Percentiles rank a stretch among this genome's conserved stretches.
phyloP scores from a whole-genome alignment of 2,329 filamentous ascomycete genomes.

The Fusarium nodosum region DNA sequence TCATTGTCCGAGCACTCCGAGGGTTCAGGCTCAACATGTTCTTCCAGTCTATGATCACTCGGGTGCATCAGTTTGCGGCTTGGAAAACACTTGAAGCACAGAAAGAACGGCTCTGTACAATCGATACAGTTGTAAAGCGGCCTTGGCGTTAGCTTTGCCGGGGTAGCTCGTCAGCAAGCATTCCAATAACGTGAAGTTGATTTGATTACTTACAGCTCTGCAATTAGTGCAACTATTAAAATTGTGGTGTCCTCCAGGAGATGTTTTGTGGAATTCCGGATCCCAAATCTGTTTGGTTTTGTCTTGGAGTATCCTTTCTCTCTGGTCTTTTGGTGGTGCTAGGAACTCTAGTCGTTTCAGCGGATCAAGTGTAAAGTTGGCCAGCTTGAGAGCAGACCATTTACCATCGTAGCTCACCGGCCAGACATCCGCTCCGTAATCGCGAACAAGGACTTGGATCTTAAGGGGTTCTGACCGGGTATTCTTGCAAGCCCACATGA shows the following conservation, averaged over 20 bases:
- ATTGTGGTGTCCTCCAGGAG: not conserved
- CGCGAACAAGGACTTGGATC: not conserved
- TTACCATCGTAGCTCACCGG: not conserved
- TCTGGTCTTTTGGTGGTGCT: not conserved
- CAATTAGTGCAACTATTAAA: not conserved
- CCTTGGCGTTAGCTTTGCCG: not conserved
- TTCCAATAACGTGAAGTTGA: fast-evolving
- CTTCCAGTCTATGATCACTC: not conserved
- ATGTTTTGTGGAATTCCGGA: not conserved
- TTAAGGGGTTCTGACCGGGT: not conserved
- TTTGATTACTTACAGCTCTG: not conserved
- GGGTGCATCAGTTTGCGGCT: not conserved
- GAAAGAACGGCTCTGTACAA: not conserved
- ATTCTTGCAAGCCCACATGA: not conserved
- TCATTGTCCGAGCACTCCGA: not conserved
- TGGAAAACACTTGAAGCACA: not conserved
- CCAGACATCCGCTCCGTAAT: not conserved
- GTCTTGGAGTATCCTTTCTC: not conserved
- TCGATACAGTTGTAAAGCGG: not conserved
- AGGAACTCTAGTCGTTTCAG: not conserved
- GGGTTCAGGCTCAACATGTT: not conserved
- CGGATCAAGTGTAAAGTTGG: not conserved
- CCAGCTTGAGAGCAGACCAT: not conserved
- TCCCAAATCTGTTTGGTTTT: not conserved
- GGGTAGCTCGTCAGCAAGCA: not conserved